Base-by-base conservation (phyloP, 1,284 basidiomycete species). In the Athelia psychrophila region DNA sequence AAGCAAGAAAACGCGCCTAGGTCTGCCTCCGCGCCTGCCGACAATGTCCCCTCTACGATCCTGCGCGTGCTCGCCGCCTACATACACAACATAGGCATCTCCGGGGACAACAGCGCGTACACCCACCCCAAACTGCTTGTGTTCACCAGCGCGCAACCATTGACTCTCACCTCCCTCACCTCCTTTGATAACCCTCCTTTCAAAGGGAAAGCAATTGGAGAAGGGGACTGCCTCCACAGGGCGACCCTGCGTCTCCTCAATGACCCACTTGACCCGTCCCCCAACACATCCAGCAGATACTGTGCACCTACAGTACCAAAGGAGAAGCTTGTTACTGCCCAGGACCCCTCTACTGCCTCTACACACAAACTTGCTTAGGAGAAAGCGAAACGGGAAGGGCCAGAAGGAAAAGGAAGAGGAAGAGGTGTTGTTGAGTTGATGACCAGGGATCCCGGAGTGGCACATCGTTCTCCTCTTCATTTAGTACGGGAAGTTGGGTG, bases 381-480 rank as follows among this genome's bases (percentile, higher is more conserved):
- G n/a, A n/a, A n/a, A n/a, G n/a, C n/a, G n/a, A n/a, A n/a, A n/a
- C n/a, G n/a, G n/a, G n/a, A n/a, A n/a, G n/a, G n/a, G 49, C 5
- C 47, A 52, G 23, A 54, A 58, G 38, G 40, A 53, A 30, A 56
- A 56, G 36, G 19, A 57, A 9, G 55, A 57, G 30, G 59, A 67
- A 32, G 49, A 63, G 32, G 58, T 76, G 3, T 78, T 69, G 54
- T 59, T 79, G 32, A 67, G 70, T 3, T 63, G 66, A 48, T 64
- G 71, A 13, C 57, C 68, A 2, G 68, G 72, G 2, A 68, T 91
- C 23, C 77, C 86, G 10, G 72, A 75, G 40, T 74, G 77, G n/a
- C 88, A 88, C 51, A 73, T 88, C 27, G 74, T 84, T 5, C 76
- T n/a, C n/a, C n/a, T n/a, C n/a, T n/a, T 84, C 51, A 71, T 70